A percentile compares a stretch with the other conserved stretches of the same genome.
Evolutionary conservation across 805 yeast genomes (phyloP).

Genomic region (Pichia phayaonensis): DNA sequence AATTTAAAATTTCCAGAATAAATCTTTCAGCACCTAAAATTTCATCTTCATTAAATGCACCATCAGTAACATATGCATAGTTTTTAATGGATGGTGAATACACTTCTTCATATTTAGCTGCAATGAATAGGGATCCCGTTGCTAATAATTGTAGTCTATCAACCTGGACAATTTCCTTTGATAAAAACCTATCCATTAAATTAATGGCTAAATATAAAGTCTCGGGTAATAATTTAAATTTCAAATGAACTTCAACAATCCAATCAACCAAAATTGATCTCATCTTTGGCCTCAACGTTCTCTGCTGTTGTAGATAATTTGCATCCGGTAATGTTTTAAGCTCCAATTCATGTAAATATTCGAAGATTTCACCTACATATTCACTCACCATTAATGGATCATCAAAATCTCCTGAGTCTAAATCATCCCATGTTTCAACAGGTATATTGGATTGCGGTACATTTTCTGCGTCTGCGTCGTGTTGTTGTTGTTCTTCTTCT

Average conservation of each 20-base stretch:
- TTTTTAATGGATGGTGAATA: slow-evolving; percentile 78
- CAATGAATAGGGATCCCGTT: slow-evolving; percentile 76
- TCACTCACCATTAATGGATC: slow-evolving; percentile 89
- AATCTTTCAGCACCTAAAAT: slow-evolving; percentile 78
- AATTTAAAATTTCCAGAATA: slow-evolving; percentile 62
- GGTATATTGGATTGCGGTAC: neutral
- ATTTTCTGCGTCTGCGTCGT: too few species aligned
- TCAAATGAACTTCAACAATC: slow-evolving; percentile 82
- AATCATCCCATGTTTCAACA: slow-evolving; percentile 55
- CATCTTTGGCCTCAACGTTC: slow-evolving; percentile 69
- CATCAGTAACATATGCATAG: slow-evolving; percentile 84
- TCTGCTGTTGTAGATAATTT: slow-evolving; percentile 58
- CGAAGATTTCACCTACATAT: slow-evolving; percentile 82
- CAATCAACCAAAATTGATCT: slow-evolving; percentile 87
- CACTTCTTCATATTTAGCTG: slow-evolving; percentile 92
- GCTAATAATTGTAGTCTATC: slow-evolving; percentile 80
- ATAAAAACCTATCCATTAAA: slow-evolving; percentile 81
- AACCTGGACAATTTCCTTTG: slow-evolving; percentile 63
- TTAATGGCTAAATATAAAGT: slow-evolving; percentile 78
- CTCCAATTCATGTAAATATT: slow-evolving; percentile 68
- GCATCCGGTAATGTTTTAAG: slow-evolving; percentile 63
- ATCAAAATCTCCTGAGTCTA: slow-evolving; percentile 61
- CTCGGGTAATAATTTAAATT: slow-evolving; percentile 79
- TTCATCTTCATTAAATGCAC: slow-evolving; percentile 72
- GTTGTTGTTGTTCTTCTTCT: too few species aligned